A percentile compares a stretch with the other conserved stretches of the same genome.
phyloP scores from a whole-genome alignment of 1,284 basidiomycete genomes.

The Prillingera fragicola region DNA sequence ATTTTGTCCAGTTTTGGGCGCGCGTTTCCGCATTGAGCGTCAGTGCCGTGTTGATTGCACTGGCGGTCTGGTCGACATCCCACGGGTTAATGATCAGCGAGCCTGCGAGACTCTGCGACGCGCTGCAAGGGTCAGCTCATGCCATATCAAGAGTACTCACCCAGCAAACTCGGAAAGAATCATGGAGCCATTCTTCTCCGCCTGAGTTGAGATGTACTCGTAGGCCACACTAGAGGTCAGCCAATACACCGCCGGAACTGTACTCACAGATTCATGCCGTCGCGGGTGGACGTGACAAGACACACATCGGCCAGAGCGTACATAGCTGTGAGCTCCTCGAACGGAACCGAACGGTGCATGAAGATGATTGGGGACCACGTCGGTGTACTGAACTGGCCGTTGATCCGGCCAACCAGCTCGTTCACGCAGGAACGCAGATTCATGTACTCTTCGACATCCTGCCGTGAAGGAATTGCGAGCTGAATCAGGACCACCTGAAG shows the following conservation, averaged over 20 bases:
- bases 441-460: constrained; percentile 99
- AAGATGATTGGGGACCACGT: constrained; percentile 99
- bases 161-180: constrained; percentile 98
- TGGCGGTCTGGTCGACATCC: constrained; percentile 91
- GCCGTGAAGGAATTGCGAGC: constrained; percentile 91
- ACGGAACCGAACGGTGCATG: constrained; percentile 89
- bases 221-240: constrained; percentile 76
- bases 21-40: constrained; percentile 76
- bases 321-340: constrained; percentile 92
- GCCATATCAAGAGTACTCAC: neutral
- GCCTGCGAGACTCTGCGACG: constrained; percentile 91
- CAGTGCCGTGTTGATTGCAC: constrained; percentile 89
- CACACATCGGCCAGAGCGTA: constrained; percentile 97
- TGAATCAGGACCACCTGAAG: constrained; percentile 84
- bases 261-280: constrained; percentile 85
- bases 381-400: constrained; percentile 95
- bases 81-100: constrained; percentile 90
- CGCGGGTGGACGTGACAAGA: constrained; percentile 87
- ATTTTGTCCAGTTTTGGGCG: constrained; percentile 86
- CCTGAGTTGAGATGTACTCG: constrained; percentile 96
- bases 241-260: neutral
- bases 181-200: constrained; percentile 88
- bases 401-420: constrained; percentile 95
- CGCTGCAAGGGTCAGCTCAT: constrained; percentile 46
- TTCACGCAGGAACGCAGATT: constrained; percentile 94